phyloP scores from a whole-genome alignment of 371 early-diverging fungal genomes.

The Mucor circinelloides region DNA sequence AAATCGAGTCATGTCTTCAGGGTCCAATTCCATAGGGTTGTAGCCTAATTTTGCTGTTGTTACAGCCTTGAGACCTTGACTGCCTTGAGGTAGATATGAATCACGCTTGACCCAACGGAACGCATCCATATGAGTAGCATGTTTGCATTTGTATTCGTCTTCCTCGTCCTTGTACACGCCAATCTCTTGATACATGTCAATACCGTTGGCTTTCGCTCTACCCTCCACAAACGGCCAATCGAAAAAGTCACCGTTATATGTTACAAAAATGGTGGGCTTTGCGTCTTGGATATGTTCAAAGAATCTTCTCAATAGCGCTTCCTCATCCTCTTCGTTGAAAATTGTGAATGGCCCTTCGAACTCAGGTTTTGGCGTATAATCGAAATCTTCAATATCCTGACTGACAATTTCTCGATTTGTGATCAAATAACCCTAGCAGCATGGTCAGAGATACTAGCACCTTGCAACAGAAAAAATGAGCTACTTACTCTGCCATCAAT shows the following conservation, averaged over 20 bases:
- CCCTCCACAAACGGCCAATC: conserved; percentile 99
- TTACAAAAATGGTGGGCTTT: conserved; percentile 93
- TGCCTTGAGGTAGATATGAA: conserved; percentile 97
- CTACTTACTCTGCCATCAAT: conserved; percentile 85
- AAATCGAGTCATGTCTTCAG: conserved; percentile 98
- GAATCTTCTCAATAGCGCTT: conserved; percentile 83
- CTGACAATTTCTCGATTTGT: conserved; percentile 97
- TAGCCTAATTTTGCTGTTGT: conserved; percentile 98
- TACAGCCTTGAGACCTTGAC: conserved; percentile 97
- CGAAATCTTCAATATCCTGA: conserved; percentile 97
- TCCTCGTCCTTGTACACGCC: conserved; percentile 83
- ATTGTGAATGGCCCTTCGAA: conserved; percentile 96
- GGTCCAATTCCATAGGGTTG: conserved; percentile 99
- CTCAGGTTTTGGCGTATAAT: conserved; percentile 97
- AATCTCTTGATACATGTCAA: conserved; percentile 85
- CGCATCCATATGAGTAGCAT: conserved; percentile 99
- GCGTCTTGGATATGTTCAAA: conserved; percentile 90
- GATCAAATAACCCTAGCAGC: conserved; percentile 90
- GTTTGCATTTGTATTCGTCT: conserved; percentile 87
- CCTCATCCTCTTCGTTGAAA: conserved; percentile 96
- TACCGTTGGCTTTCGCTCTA: conserved; percentile 78
- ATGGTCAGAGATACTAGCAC: background rate
- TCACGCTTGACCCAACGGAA: conserved; percentile 99
- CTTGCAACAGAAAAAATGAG: background rate
- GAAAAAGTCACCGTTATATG: conserved; percentile 99